phyloP scores from a whole-genome alignment of 2,329 filamentous ascomycete species.

The Alternaria gaisen region DNA sequence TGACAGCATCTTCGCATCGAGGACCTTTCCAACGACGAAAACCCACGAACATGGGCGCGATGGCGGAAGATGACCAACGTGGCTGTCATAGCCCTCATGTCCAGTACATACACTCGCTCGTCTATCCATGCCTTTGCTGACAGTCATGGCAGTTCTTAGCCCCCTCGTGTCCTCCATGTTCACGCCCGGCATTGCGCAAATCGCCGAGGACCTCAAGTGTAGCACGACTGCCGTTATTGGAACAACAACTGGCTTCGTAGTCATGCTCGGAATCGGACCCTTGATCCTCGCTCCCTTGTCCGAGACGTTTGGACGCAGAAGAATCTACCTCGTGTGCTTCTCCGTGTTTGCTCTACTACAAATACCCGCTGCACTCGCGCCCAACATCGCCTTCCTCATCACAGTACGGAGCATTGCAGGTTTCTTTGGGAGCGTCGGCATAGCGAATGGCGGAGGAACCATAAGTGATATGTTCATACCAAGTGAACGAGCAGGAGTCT shows the following conservation, averaged over 20 bases:
- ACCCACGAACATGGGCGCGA: constrained; percentile 58
- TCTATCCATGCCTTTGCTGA: background rate
- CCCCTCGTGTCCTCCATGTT: constrained; percentile 62
- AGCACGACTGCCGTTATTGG: constrained; percentile 55
- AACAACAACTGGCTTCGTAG: constrained; percentile 61
- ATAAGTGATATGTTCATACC: constrained; percentile 63
- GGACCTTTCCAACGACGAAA: constrained; percentile 50
- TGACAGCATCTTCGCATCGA: constrained; percentile 33
- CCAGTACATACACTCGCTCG: constrained; percentile 41
- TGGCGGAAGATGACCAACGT: constrained; percentile 60
- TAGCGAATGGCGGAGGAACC: constrained; percentile 62
- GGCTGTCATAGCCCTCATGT: constrained; percentile 60
- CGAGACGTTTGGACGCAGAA: constrained; percentile 58
- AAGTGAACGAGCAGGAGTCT: constrained; percentile 56
- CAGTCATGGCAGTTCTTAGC: constrained; percentile 49
- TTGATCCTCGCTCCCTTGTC: constrained; percentile 57
- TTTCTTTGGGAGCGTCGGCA: constrained; percentile 61
- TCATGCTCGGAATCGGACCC: constrained; percentile 60
- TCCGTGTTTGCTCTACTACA: constrained; percentile 57
- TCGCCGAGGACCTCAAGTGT: constrained; percentile 58
- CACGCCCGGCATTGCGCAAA: constrained; percentile 61
- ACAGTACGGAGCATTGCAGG: constrained; percentile 57
- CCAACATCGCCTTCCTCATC: constrained; percentile 58
- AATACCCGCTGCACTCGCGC: constrained; percentile 58
- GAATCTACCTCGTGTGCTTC: constrained; percentile 58